Percentiles rank a stretch among this genome's conserved stretches.
Evolutionary conservation across 192 early-diverging fungal species (phyloP).

Genomic region (Entomortierella beljakovae): DNA sequence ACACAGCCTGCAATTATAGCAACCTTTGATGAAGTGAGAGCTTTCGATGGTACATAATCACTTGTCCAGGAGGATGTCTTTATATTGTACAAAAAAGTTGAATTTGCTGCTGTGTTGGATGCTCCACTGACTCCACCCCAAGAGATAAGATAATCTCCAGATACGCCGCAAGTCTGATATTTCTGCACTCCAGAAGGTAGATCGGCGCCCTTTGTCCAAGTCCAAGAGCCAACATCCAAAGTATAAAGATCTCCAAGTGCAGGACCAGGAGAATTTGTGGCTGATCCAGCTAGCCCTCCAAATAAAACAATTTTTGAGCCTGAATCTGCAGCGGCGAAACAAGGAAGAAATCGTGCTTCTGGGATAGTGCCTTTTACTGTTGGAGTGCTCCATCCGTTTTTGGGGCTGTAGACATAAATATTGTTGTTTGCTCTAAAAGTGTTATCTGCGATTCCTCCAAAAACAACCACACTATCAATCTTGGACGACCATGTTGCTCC

Average conservation of each 20-base stretch:
- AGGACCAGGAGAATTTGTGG: neutral
- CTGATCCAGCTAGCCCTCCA: neutral
- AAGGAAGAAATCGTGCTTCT: neutral
- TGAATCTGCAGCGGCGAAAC: neutral
- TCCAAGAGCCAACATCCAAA: neutral
- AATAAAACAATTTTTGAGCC: neutral
- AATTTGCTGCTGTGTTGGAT: neutral
- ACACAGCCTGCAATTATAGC: too few relatives aligned
- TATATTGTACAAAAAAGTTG: neutral
- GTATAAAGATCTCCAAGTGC: neutral
- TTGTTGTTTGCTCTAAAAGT: neutral
- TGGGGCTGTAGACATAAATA: neutral
- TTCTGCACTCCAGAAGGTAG: neutral
- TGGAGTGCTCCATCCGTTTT: neutral
- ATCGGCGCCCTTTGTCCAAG: neutral
- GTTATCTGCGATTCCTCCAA: neutral
- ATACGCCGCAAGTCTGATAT: neutral
- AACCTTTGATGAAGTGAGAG: neutral
- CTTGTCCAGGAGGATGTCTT: neutral
- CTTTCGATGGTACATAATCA: neutral
- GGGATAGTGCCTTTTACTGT: neutral
- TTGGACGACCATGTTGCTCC: neutral
- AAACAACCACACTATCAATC: neutral
- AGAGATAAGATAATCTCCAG: conserved; percentile 1
- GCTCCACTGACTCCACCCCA: neutral